Percentiles rank a stretch among this genome's conserved stretches.
Evolutionary conservation across 176 grass and related monocot genomes (phyloP).

Genomic region (Otatea glauca): DNA sequence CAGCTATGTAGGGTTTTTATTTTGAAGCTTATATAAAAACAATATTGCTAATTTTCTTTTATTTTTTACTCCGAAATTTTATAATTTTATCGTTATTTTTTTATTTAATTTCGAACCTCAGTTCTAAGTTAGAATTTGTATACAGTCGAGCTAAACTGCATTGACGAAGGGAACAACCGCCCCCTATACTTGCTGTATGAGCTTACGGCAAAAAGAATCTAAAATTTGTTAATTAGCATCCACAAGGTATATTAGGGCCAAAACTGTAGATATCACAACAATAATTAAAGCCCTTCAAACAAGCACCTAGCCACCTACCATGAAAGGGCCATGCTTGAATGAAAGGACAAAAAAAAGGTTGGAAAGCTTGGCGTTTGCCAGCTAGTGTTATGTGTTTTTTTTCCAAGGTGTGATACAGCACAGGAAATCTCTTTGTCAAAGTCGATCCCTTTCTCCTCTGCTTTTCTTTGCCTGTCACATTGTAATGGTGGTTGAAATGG

Average conservation of each 20-base stretch:
- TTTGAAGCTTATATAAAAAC: too few species aligned
- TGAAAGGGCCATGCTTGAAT: background rate
- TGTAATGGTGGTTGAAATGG: constrained; percentile 45
- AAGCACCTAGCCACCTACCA: constrained; percentile 16
- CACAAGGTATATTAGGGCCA: background rate
- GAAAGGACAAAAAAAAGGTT: background rate
- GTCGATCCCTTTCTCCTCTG: constrained; percentile 16
- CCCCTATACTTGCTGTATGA: background rate
- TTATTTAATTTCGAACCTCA: too few species aligned
- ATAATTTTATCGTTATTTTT: too few species aligned
- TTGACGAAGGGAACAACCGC: too few species aligned
- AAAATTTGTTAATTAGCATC: background rate
- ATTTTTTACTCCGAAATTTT: too few species aligned
- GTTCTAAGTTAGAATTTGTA: too few species aligned
- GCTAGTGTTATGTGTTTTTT: background rate
- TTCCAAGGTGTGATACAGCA: background rate
- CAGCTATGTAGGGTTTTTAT: too few species aligned
- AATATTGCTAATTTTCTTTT: too few species aligned
- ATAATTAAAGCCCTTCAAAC: background rate
- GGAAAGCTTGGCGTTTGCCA: background rate
- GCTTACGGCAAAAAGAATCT: background rate
- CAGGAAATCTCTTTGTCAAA: background rate
- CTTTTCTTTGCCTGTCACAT: constrained; percentile 24
- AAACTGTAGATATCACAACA: background rate
- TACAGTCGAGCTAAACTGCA: too few species aligned